Evolutionary conservation across 2,329 filamentous ascomycete genomes (phyloP).

Genomic region (Neofusicoccum kwambonambiense): DNA sequence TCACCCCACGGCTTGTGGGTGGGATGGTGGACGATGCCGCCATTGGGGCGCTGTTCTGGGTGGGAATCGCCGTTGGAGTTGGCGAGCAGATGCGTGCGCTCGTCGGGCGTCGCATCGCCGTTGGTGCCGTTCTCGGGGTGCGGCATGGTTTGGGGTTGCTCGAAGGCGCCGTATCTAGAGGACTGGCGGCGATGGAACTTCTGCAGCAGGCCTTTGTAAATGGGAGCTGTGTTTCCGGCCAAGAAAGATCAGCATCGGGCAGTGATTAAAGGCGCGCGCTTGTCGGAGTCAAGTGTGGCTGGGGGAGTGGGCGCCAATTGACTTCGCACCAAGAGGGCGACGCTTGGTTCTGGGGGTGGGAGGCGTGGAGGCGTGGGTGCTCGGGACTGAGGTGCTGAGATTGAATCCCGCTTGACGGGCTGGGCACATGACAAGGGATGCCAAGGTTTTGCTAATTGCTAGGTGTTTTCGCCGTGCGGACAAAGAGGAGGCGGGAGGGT

Average conservation of each 20-base stretch:
- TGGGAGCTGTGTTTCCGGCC: background rate
- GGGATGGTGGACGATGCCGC: background rate
- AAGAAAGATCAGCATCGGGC: conserved; percentile 13
- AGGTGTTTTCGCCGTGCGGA: background rate
- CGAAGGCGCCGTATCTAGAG: background rate
- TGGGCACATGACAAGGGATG: conserved; percentile 1
- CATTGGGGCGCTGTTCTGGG: background rate
- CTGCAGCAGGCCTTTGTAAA: conserved; percentile 16
- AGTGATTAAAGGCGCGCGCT: background rate
- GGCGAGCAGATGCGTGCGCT: conserved; percentile 4
- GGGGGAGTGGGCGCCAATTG: background rate
- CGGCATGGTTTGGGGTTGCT: conserved; percentile 4
- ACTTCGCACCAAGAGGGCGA: background rate
- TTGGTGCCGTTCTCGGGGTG: conserved; percentile 9
- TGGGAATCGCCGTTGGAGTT: background rate
- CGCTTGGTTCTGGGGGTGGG: background rate
- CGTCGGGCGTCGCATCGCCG: background rate
- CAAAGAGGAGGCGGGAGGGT: conserved; percentile 1
- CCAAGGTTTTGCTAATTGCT: conserved; percentile 14
- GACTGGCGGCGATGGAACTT: conserved; percentile 16
- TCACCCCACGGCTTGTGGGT: conserved; percentile 5
- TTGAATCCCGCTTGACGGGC: conserved; percentile 1
- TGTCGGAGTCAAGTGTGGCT: conserved; percentile 1
- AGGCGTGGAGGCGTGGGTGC: background rate
- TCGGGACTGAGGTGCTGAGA: conserved; percentile 1